A percentile compares a stretch with the other conserved stretches of the same genome.
These are phyloP conservation scores for Sergeia podlipaevii DNA, from an alignment of 208 protist genomes.

Conservation along the genomic window DNA sequence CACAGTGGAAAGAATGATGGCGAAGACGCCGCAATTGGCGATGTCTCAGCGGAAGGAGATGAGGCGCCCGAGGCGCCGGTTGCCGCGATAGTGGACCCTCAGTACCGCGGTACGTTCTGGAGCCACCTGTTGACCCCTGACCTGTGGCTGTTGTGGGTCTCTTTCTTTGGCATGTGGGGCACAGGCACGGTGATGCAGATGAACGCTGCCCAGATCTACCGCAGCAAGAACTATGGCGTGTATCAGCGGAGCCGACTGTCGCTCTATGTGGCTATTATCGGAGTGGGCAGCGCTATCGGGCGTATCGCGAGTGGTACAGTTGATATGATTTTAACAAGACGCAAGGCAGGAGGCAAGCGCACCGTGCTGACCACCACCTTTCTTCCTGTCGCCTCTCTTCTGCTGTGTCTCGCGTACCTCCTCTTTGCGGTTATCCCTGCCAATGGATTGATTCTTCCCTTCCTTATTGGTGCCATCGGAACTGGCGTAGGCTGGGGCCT, in stretches of 20 bases:
- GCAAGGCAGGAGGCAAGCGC: slow-evolving; percentile 19
- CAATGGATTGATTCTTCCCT: slow-evolving; percentile 48
- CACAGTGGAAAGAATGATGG: slow-evolving; percentile 7
- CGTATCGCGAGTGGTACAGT: slow-evolving; percentile 45
- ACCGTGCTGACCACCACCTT: slow-evolving; percentile 49
- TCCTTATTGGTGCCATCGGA: slow-evolving; percentile 53
- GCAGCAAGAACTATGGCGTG: slow-evolving; percentile 42
- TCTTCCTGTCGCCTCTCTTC: slow-evolving; percentile 27
- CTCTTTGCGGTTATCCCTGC: slow-evolving; percentile 51
- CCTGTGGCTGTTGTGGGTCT: slow-evolving; percentile 67
- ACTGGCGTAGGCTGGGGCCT: slow-evolving; percentile 64
- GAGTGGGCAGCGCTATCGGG: slow-evolving; percentile 65
- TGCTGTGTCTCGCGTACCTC: slow-evolving; percentile 42
- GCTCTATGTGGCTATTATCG: slow-evolving; percentile 63
- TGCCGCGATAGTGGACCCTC: slow-evolving; percentile 27
- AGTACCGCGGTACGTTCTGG: slow-evolving; percentile 67
- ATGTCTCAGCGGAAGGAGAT: background rate
- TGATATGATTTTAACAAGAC: slow-evolving; percentile 46
- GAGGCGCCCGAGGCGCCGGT: background rate
- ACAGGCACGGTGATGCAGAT: slow-evolving; percentile 66
- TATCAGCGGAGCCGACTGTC: slow-evolving; percentile 27
- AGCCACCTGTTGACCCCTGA: slow-evolving; percentile 54
- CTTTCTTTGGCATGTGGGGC: slow-evolving; percentile 71
- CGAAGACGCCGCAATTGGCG: background rate
- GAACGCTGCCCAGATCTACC: slow-evolving; percentile 76